These are phyloP conservation scores for Halteria grandinella DNA, from an alignment of 73 alveolate genomes.

Conservation along the genomic window DNA sequence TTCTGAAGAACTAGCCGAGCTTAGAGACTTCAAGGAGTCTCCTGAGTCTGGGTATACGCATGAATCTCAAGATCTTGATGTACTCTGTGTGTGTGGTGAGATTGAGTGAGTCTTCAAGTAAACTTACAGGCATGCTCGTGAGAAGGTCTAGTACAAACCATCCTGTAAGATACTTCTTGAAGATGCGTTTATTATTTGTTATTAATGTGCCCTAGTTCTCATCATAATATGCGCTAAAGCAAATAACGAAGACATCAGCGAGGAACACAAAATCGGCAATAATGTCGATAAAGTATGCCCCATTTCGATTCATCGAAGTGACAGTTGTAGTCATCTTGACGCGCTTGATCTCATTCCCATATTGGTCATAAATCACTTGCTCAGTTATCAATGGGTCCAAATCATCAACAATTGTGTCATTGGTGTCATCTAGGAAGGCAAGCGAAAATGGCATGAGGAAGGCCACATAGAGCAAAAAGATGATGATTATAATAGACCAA, in stretches of 20 bases:
- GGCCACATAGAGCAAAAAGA: slow-evolving; percentile 69
- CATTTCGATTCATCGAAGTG: no score
- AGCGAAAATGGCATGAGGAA: slow-evolving; percentile 71
- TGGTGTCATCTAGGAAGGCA: slow-evolving; percentile 50
- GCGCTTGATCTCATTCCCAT: no score
- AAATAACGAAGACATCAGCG: slow-evolving; percentile 70
- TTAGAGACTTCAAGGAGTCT: slow-evolving; percentile 61
- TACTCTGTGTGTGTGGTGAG: background rate
- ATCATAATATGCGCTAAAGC: slow-evolving; percentile 72
- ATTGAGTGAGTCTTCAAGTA: background rate
- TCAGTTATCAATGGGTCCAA: no score
- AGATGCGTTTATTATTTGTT: slow-evolving; percentile 8
- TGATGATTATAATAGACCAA: slow-evolving; percentile 66
- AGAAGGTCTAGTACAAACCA: slow-evolving; percentile 68
- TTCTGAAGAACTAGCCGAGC: slow-evolving; percentile 25
- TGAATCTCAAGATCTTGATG: slow-evolving; percentile 39
- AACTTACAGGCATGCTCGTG: slow-evolving; percentile 57
- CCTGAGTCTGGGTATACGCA: slow-evolving; percentile 66
- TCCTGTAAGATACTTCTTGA: slow-evolving; percentile 46
- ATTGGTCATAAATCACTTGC: no score
- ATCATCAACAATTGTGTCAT: no score
- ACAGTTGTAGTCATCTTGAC: no score
- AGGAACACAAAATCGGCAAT: slow-evolving; percentile 66
- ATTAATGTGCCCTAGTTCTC: slow-evolving; percentile 72
- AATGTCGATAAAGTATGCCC: slow-evolving; percentile 61